Evolutionary conservation across 108 stramenopile genomes (phyloP).

Genomic region (Pseudonitzschia pungens): DNA sequence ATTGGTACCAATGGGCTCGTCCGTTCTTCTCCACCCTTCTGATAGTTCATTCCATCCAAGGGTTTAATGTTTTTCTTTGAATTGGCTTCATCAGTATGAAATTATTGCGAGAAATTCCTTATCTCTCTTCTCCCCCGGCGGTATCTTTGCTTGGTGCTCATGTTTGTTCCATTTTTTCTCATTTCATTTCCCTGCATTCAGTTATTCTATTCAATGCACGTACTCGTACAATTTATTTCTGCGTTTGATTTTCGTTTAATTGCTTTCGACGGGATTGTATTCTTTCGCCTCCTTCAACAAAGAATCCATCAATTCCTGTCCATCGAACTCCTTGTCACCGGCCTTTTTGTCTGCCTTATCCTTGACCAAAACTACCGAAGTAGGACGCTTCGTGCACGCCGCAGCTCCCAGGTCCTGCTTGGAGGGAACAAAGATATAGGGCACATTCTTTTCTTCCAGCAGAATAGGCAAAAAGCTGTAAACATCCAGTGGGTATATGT

Average conservation of each 20-base stretch:
- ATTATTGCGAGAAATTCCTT: too few species aligned
- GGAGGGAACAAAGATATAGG: constrained; percentile 96
- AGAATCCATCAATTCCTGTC: constrained; percentile 86
- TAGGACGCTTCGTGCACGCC: constrained; percentile 96
- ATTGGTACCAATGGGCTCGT: too few species aligned
- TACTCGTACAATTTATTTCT: not conserved
- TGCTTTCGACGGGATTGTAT: constrained; percentile 42
- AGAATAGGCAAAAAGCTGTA: constrained; percentile 92
- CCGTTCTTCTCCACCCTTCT: too few species aligned
- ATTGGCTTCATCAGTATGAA: too few species aligned
- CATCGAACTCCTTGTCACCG: constrained; percentile 78
- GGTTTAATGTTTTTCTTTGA: too few species aligned
- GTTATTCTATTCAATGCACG: not conserved
- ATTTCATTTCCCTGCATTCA: not conserved
- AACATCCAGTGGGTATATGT: constrained; percentile 98
- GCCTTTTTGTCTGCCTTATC: constrained; percentile 24
- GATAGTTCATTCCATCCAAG: too few species aligned
- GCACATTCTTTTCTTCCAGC: constrained; percentile 93
- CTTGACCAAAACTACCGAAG: constrained; percentile 89
- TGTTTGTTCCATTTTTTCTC: too few species aligned
- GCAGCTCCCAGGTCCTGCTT: constrained; percentile 97
- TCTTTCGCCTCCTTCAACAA: constrained; percentile 82
- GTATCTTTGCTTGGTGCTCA: too few species aligned
- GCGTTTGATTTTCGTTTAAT: not conserved
- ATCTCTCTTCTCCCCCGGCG: too few species aligned